Percentiles rank a stretch among this genome's conserved stretches.
These are phyloP conservation scores for Rhodotorula kratochvilovae DNA, from an alignment of 768 basidiomycete species.

Conservation along the genomic window DNA sequence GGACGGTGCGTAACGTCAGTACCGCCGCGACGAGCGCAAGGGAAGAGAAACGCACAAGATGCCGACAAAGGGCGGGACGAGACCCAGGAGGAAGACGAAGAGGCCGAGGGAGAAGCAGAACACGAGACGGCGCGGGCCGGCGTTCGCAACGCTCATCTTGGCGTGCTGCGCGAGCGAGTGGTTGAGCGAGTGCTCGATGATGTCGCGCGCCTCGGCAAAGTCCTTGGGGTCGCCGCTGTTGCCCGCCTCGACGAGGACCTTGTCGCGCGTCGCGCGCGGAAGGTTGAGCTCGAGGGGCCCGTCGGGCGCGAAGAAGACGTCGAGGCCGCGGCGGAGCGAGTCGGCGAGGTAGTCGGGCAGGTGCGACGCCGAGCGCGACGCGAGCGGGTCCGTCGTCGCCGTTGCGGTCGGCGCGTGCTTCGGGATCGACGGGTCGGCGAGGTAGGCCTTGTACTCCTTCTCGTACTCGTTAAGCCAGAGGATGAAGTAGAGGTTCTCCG, in stretches of 20 bases:
- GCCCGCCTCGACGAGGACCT: conserved; percentile 36
- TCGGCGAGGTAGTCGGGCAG: conserved; percentile 38
- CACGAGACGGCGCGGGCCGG: conserved; percentile 28
- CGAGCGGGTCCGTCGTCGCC: conserved; percentile 28
- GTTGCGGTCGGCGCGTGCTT: background rate
- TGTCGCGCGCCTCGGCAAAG: conserved; percentile 35
- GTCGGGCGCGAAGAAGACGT: conserved; percentile 38
- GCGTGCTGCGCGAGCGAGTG: conserved; percentile 23
- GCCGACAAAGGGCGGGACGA: conserved; percentile 31
- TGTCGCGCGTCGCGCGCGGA: conserved; percentile 31
- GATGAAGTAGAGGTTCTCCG: conserved; percentile 40
- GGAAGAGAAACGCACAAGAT: conserved; percentile 21
- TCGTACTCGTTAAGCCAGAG: conserved; percentile 38
- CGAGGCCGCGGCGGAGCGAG: conserved; percentile 38
- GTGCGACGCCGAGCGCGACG: conserved; percentile 22
- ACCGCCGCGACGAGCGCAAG: rapidly evolving
- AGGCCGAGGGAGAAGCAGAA: conserved; percentile 39
- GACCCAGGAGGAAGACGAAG: conserved; percentile 25
- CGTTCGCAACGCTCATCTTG: conserved; percentile 28
- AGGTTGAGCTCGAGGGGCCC: conserved; percentile 40
- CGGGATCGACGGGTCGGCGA: conserved; percentile 5
- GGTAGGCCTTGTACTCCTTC: conserved; percentile 30
- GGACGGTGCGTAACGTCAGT: background rate
- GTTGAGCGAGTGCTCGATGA: conserved; percentile 38
- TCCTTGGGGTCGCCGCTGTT: conserved; percentile 31